Evolutionary conservation across 2,329 filamentous ascomycete genomes (phyloP), one percentile per base, ranked within the genome.

Genomic region (Paecilomyces niveus): DNA sequence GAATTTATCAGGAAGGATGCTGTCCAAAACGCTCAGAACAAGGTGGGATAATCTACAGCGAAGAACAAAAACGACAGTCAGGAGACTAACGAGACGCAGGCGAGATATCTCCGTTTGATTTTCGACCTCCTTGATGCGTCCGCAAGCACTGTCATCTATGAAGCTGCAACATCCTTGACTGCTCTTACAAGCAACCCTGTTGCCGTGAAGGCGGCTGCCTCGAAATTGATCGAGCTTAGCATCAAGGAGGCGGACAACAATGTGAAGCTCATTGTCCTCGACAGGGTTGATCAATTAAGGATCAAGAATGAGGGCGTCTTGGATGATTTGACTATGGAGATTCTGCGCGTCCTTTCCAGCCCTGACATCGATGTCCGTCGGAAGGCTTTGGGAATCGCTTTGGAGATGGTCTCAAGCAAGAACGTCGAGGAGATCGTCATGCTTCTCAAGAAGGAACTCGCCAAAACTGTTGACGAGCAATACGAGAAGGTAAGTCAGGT

Each of bases 231-330:
- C 63, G 94, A 99, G 75, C 82, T 99, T 8, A 92, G 89, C 72
- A 97, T 99, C 73, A 96, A 96, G 78, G 94, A 97, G 76, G 88
- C 94, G 0, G 94, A 99, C 74, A 99, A 99, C 81, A 99, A 99
- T 71, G 94, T 99, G 63, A 99, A 99, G 79, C 86, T 99, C 53
- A 99, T 99, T 66, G 94, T 99, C 21, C 82, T 99, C 51, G 94
- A 97, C 70, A 89, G 93, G 53, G 94, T 99, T 39, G 89, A 96
- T 68, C 88, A 93, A 68, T 76, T 97, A 62, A 85, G 92, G 66
- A 87, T 88, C 72, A 90, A 90, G 75, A 95, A 96, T 66, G 90
- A 94, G 70, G 92, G 92, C 56, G 86, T 97, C 21, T 77, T 99
- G 59, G 92, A 97, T 70, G 94, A 99, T 69, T 78, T 97, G 54